Conservation (phyloP, 2,329 filamentous ascomycete species). For the Cladophialophora chaetospira region DNA sequence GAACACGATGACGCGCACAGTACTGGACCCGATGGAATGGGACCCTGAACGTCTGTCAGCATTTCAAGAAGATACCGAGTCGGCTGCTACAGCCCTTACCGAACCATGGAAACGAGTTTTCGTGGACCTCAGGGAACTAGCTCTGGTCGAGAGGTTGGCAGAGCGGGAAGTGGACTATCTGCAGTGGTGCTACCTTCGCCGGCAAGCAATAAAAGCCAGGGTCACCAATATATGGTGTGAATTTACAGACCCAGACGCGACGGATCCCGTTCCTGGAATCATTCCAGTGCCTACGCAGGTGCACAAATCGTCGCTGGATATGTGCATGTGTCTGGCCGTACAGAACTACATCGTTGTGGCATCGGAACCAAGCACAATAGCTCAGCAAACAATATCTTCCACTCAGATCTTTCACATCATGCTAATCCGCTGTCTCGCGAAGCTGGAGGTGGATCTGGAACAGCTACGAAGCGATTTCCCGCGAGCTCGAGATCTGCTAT, state of each 20-base stretch:
- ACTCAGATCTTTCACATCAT: conserved; percentile 7
- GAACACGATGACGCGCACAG: background rate
- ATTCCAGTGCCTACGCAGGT: background rate
- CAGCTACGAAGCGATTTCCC: background rate
- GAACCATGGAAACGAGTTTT: background rate
- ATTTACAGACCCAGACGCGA: conserved; percentile 5
- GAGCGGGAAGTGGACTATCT: background rate
- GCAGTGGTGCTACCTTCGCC: background rate
- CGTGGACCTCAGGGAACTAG: background rate
- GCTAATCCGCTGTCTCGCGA: conserved; percentile 4
- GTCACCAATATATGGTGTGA: conserved; percentile 3
- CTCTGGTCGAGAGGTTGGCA: background rate
- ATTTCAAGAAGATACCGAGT: background rate
- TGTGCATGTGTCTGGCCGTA: conserved; percentile 10
- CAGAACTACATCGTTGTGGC: background rate
- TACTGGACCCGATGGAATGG: conserved; percentile 1
- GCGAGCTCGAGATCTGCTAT: conserved; percentile 3
- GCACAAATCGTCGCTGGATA: conserved; percentile 1
- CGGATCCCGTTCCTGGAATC: background rate
- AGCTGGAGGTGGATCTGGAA: conserved; percentile 7
- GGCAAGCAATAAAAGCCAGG: conserved; percentile 1
- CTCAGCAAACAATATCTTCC: background rate
- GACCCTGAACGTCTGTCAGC: background rate
- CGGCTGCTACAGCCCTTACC: background rate
- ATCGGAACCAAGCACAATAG: background rate